phyloP scores from a whole-genome alignment of 1,139 yeast genomes.

The Pneumocystis oryctolagi region DNA sequence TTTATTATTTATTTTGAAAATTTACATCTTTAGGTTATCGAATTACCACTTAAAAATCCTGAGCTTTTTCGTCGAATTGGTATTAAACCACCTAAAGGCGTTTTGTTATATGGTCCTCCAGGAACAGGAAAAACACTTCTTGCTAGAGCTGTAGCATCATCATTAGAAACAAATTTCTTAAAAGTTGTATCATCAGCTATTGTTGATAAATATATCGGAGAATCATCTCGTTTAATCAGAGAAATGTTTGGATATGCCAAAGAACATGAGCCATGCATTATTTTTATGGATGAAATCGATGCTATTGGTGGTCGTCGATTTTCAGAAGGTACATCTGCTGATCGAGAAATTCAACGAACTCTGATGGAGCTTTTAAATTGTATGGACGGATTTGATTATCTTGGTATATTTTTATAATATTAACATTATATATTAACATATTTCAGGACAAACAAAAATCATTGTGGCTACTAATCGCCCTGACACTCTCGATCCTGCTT shows the following conservation, averaged over 20 bases:
- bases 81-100: constrained; percentile 96
- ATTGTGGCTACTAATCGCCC: constrained; percentile 99
- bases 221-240: constrained; percentile 87
- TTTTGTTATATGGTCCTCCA: constrained; percentile 94
- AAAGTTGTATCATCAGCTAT: constrained; percentile 97
- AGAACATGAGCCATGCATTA: constrained; percentile 97
- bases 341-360: constrained; percentile 96
- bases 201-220: constrained; percentile 97
- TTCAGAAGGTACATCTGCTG: constrained; percentile 97
- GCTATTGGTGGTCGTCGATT: constrained; percentile 98
- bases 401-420: constrained; percentile 35
- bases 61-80: constrained; percentile 93
- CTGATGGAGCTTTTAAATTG: constrained; percentile 94
- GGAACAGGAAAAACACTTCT: constrained; percentile 94
- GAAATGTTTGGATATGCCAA: constrained; percentile 98
- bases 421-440: neutral
- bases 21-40: constrained; percentile 38
- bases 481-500: constrained; percentile 96
- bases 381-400: constrained; percentile 96
- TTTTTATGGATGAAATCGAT: constrained; percentile 97
- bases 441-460: constrained; percentile 62
- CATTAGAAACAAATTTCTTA: constrained; percentile 94
- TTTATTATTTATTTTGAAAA: neutral
- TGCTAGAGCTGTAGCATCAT: constrained; percentile 97
- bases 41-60: constrained; percentile 91